Conservation (phyloP, 768 basidiomycete species). For the Leucocoprinus leucothites region DNA sequence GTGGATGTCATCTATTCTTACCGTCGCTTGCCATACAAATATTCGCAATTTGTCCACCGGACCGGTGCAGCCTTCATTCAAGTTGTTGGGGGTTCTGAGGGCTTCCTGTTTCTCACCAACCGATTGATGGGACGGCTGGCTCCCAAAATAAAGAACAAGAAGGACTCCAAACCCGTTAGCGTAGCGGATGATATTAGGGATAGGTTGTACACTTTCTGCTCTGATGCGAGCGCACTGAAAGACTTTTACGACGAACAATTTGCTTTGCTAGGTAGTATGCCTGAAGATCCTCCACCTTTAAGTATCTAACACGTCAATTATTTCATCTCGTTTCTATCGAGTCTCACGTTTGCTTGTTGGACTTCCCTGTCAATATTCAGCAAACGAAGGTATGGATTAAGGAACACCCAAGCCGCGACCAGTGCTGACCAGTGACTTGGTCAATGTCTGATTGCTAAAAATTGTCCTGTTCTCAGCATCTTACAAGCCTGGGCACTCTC, state of each 20-base stretch:
- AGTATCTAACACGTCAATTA: too few relatives aligned
- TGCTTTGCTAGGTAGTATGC: slow-evolving; percentile 36
- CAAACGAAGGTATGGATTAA: too few relatives aligned
- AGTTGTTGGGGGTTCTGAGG: slow-evolving; percentile 72
- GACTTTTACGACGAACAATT: slow-evolving; percentile 76
- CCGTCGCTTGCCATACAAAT: slow-evolving; percentile 68
- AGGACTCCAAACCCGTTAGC: slow-evolving; percentile 51
- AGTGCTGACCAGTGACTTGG: too few relatives aligned
- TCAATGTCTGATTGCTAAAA: too few relatives aligned
- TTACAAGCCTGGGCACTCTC: too few relatives aligned
- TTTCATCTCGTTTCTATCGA: too few relatives aligned
- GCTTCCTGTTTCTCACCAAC: slow-evolving; percentile 90
- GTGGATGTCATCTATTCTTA: slow-evolving; percentile 90
- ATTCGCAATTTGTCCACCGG: slow-evolving; percentile 92
- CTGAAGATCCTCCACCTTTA: slow-evolving; percentile 57
- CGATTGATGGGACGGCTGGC: slow-evolving; percentile 74
- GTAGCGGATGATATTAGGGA: slow-evolving; percentile 61
- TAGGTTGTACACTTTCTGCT: slow-evolving; percentile 64
- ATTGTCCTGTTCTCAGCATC: too few relatives aligned
- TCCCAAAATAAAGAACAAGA: slow-evolving; percentile 50
- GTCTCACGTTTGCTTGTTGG: too few relatives aligned
- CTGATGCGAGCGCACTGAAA: slow-evolving; percentile 47
- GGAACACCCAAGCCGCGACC: too few relatives aligned
- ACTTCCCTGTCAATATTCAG: too few relatives aligned
- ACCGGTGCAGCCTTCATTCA: slow-evolving; percentile 90